phyloP scores from a whole-genome alignment of 257 asterid genomes.

The Solanum dulcamara region DNA sequence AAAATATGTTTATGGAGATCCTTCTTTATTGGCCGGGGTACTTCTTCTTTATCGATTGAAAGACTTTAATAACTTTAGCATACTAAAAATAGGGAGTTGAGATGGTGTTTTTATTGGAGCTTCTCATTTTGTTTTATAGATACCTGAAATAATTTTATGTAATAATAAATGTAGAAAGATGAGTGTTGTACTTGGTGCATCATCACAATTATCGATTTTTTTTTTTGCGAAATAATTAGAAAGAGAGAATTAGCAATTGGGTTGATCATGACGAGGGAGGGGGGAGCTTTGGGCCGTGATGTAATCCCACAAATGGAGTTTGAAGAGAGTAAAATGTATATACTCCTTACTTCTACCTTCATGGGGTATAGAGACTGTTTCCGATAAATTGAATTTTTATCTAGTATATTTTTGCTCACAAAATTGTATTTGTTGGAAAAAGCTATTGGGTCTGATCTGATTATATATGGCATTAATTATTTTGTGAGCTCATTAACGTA shows the following conservation, averaged over 20 bases:
- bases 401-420: too few relatives aligned
- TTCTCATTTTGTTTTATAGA: neutral
- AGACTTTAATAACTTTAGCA: neutral
- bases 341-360: neutral
- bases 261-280: too few relatives aligned
- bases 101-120: neutral
- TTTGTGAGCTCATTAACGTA: neutral
- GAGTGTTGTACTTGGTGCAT: neutral
- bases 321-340: too few relatives aligned
- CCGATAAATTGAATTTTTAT: accelerated
- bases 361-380: too few relatives aligned
- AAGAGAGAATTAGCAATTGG: too few relatives aligned
- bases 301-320: too few relatives aligned
- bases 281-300: too few relatives aligned
- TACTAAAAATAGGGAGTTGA: neutral
- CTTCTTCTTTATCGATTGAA: neutral
- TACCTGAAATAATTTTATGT: neutral
- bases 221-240: too few relatives aligned
- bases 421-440: neutral
- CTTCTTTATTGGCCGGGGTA: neutral
- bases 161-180: too few relatives aligned
- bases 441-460: neutral
- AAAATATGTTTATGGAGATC: neutral
- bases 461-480: neutral
- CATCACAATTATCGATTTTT: neutral